These are phyloP conservation scores for Phyllosticta capitalensis DNA, from an alignment of 2,329 filamentous ascomycete species.

Conservation along the genomic window DNA sequence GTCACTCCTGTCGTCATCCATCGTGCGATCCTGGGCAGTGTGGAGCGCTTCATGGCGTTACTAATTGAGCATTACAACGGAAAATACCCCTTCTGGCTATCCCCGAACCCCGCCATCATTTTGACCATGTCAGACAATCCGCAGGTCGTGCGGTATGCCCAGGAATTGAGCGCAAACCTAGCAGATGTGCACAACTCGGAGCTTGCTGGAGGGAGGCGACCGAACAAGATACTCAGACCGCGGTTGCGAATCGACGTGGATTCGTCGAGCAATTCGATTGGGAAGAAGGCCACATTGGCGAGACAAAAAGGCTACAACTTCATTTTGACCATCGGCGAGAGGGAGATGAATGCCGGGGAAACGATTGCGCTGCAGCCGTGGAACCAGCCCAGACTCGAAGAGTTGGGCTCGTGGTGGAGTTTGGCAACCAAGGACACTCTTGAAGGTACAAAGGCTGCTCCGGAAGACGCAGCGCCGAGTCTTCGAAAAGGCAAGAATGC, in stretches of 20 bases:
- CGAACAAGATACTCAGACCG: slow-evolving; percentile 41
- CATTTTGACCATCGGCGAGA: slow-evolving; percentile 58
- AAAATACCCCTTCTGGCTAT: slow-evolving; percentile 81
- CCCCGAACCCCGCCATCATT: slow-evolving; percentile 66
- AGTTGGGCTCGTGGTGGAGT: not conserved
- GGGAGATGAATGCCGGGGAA: slow-evolving; percentile 19
- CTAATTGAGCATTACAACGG: slow-evolving; percentile 76
- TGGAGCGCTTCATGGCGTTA: slow-evolving; percentile 77
- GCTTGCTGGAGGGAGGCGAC: slow-evolving; percentile 22
- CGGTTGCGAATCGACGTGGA: slow-evolving; percentile 60
- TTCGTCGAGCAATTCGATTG: slow-evolving; percentile 50
- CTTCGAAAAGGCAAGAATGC: not conserved
- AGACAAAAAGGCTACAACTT: slow-evolving; percentile 61
- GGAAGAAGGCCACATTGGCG: slow-evolving; percentile 65
- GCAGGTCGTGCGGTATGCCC: slow-evolving; percentile 41
- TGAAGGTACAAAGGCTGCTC: not conserved
- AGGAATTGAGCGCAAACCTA: slow-evolving; percentile 28
- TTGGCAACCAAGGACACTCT: not conserved
- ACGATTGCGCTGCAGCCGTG: not conserved
- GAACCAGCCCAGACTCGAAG: not conserved
- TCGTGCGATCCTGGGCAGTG: slow-evolving; percentile 71
- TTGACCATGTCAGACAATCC: slow-evolving; percentile 53
- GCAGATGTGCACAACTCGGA: slow-evolving; percentile 8
- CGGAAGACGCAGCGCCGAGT: not conserved
- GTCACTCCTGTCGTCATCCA: slow-evolving; percentile 66